Conservation (phyloP, 495 filamentous ascomycete genomes). For the Neurospora discreta region DNA sequence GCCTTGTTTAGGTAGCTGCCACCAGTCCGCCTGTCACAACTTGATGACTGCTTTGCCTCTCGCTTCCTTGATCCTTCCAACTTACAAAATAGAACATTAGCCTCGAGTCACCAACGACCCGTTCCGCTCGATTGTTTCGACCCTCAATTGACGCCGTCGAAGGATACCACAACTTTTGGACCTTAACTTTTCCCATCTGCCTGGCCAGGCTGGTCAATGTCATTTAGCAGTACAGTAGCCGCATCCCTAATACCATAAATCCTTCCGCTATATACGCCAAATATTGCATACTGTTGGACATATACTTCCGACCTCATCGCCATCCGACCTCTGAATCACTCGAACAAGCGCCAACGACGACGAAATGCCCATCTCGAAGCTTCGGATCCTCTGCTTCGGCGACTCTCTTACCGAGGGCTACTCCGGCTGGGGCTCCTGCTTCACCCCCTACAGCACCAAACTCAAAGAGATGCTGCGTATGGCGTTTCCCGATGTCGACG, state of each 20-base stretch:
- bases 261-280: background rate
- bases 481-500: conserved; percentile 24
- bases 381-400: conserved; percentile 53
- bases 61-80: background rate
- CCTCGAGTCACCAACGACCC: background rate
- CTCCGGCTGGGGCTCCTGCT: conserved; percentile 28
- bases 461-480: conserved; percentile 28
- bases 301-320: background rate
- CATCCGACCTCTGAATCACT: background rate
- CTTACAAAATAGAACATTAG: background rate
- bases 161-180: background rate
- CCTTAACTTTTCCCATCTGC: background rate
- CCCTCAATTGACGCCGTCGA: background rate
- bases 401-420: conserved; percentile 51
- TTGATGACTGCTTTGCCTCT: background rate
- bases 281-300: background rate
- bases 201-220: background rate
- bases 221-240: background rate
- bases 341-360: background rate
- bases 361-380: conserved; percentile 14
- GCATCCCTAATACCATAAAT: background rate
- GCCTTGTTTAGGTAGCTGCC: background rate
- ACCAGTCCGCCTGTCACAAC: background rate
- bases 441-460: conserved; percentile 41
- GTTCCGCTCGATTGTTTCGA: background rate